Conservation (phyloP, 2,329 filamentous ascomycete species). For the Fusarium keratoplasticum region DNA sequence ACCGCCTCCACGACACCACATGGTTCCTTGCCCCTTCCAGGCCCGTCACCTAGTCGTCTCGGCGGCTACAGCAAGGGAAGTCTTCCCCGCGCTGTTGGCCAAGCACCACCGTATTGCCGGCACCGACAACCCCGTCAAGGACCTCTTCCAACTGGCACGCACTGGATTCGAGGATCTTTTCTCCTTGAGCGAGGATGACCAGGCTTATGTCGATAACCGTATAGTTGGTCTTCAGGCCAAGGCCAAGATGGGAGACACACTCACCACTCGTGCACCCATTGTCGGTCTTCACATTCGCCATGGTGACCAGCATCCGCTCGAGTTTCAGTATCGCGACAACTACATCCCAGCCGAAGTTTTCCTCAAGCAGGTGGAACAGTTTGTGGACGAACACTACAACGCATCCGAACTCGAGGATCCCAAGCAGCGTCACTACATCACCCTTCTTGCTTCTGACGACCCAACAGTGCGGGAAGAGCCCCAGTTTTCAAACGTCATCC, state of each 20-base stretch:
- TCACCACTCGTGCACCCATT: constrained; percentile 51
- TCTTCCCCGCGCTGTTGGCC: constrained; percentile 68
- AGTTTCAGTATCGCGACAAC: constrained; percentile 80
- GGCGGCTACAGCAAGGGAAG: constrained; percentile 71
- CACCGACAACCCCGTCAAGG: constrained; percentile 50
- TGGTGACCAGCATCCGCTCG: constrained; percentile 81
- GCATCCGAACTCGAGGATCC: constrained; percentile 51
- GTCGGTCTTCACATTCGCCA: constrained; percentile 84
- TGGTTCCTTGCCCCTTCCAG: constrained; percentile 82
- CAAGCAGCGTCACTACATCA: constrained; percentile 58
- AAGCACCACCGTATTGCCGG: constrained; percentile 46
- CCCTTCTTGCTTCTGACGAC: constrained; percentile 83
- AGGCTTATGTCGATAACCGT: constrained; percentile 71
- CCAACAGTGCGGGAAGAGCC: constrained; percentile 76
- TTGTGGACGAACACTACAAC: constrained; percentile 64
- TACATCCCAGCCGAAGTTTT: constrained; percentile 83
- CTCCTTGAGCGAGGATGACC: constrained; percentile 73
- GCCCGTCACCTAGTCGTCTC: constrained; percentile 82
- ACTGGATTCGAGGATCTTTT: constrained; percentile 81
- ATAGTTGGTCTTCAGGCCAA: constrained; percentile 65
- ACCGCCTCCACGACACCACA: constrained; percentile 78
- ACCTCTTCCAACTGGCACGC: constrained; percentile 76
- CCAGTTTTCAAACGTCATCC: constrained; percentile 68
- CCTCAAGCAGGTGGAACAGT: constrained; percentile 65
- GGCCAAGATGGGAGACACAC: constrained; percentile 53